Base-by-base conservation (phyloP, 2,329 filamentous ascomycete genomes). In the Phoma sp. region DNA sequence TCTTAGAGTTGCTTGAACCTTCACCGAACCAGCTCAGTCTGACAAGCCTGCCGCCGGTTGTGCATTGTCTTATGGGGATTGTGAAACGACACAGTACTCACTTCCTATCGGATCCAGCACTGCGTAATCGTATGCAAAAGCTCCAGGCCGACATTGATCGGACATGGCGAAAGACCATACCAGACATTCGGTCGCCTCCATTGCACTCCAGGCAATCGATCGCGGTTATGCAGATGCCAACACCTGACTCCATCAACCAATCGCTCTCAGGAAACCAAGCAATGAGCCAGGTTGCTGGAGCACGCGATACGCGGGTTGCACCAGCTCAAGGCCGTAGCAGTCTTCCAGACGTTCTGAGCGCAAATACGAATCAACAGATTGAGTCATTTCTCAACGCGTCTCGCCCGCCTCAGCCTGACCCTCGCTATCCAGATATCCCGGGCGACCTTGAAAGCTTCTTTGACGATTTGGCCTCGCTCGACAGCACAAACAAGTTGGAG, bases 391-490 rank as follows among this genome's bases (percentile, higher is more conserved):
- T 50, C 11, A 49, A 49, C 5, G 12, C 47, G 3, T 21, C 48
- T n/a, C 34, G 42, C 6, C 29, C 46, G 9, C 18, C 39, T 12
- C 55, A 61, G 6, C 15, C 53, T 56, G 61, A 71, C 30, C 59
- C 61, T 34, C 64, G 61, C 39, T 67, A 72, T 73, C 49, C 76
- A 66, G 29, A 77, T 70, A 42, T 75, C 64, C 43, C 74, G 59
- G 57, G 77, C 70, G 49, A 82, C 66, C 74, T 71, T 56, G 81
- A 84, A 57, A 81, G 79, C 14, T 77, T 84, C 46, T 85, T 85
- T 55, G 83, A 85, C 45, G 83, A 86, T 59, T 69, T 86, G 30
- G 83, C 83, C 3, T 82, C 83, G 7, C 72, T 85, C 26, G 84
- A 86, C 61, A 81, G 78, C 2, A 78, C 78, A 18, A 80, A 84